Evolutionary conservation across 306 rosid species (phyloP).

Genomic region (Ormosia semicastrata): DNA sequence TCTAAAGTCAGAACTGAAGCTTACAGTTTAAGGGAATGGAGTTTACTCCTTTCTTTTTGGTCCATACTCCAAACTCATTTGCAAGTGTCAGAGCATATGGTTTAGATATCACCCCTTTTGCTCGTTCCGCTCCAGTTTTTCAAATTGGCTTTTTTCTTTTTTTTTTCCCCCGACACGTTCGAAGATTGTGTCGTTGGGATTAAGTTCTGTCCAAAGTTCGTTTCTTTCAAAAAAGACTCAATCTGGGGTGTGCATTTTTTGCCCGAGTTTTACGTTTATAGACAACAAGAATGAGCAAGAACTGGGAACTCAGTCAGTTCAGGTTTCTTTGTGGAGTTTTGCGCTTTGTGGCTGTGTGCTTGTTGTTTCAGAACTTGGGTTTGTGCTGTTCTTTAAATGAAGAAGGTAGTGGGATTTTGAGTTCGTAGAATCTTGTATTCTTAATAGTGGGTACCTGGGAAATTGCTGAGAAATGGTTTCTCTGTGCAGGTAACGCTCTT

Average conservation of each 20-base stretch:
- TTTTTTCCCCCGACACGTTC: not conserved
- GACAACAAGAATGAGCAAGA: conserved; percentile 37
- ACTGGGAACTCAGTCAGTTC: conserved; percentile 41
- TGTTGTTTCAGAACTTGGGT: conserved; percentile 50
- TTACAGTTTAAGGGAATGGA: too few relatives aligned
- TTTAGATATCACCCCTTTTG: conserved; percentile 12
- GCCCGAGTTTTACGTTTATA: not conserved
- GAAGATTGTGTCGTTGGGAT: not conserved
- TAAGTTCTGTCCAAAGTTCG: conserved; percentile 17
- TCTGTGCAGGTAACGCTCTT: conserved; percentile 72
- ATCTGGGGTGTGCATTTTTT: conserved; percentile 27
- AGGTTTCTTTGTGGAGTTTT: conserved; percentile 27
- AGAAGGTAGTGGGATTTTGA: conserved; percentile 56
- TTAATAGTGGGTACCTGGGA: not conserved
- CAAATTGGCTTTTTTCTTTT: not conserved
- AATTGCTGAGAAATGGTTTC: not conserved
- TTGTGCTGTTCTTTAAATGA: conserved; percentile 71
- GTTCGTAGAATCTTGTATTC: conserved; percentile 10
- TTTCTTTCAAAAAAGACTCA: conserved; percentile 4
- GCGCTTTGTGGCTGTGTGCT: conserved; percentile 31
- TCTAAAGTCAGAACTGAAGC: too few relatives aligned
- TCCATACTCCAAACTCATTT: conserved; percentile 12
- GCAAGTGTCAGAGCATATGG: conserved; percentile 25
- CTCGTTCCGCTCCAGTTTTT: not conserved
- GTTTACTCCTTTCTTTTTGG: too few relatives aligned